Conservation (phyloP, 75 land plant species). For the Chamaecyparis obtusa region DNA sequence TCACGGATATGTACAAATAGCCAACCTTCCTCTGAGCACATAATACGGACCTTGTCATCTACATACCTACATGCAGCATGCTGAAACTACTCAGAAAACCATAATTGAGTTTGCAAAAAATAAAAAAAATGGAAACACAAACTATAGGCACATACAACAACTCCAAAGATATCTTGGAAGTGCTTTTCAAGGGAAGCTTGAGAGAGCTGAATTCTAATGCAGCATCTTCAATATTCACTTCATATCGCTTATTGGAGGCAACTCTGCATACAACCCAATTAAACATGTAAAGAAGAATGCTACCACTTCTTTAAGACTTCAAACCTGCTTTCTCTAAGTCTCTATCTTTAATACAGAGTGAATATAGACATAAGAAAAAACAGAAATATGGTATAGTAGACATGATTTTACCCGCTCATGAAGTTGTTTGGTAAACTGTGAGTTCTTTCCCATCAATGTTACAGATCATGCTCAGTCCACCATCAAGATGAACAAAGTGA, state of each 20-base stretch:
- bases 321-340: not conserved
- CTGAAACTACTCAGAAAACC: not conserved
- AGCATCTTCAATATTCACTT: constrained; percentile 10
- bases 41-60: constrained; percentile 8
- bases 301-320: not conserved
- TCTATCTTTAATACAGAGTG: not conserved
- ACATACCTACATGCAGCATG: constrained; percentile 3
- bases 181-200: constrained; percentile 11
- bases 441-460: too few species aligned
- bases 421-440: too few species aligned
- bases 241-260: not conserved
- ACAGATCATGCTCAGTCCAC: too few species aligned
- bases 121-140: not conserved
- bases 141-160: not conserved
- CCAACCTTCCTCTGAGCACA: not conserved
- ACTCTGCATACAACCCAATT: not conserved
- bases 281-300: not conserved
- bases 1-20: constrained; percentile 5
- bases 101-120: not conserved
- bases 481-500: too few species aligned
- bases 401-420: too few species aligned
- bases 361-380: not conserved
- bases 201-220: not conserved
- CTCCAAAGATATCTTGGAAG: not conserved
- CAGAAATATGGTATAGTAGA: not conserved